Conservation (phyloP, 805 yeast species). For the Kuraishia hungarica region DNA sequence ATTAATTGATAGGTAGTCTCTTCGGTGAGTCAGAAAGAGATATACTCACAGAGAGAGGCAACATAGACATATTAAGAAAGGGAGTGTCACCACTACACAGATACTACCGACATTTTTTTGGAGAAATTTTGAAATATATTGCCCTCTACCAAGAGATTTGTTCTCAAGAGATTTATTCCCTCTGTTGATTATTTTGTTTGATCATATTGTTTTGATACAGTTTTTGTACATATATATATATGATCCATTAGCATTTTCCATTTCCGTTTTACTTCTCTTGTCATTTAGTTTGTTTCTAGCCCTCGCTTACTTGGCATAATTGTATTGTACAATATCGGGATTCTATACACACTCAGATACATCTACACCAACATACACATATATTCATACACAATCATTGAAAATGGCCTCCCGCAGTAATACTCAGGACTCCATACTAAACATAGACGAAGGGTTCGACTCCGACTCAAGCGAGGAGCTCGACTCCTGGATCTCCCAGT, state of each 20-base stretch:
- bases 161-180: too few species aligned
- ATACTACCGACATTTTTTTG: too few species aligned
- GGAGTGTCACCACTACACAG: too few species aligned
- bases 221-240: not conserved
- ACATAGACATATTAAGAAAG: too few species aligned
- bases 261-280: not conserved
- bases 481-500: conserved; percentile 78
- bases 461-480: conserved; percentile 35
- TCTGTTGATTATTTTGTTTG: too few species aligned
- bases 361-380: not conserved
- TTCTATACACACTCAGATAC: not conserved
- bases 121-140: too few species aligned
- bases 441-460: conserved; percentile 8
- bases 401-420: not conserved
- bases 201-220: not conserved
- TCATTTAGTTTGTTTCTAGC: too few species aligned
- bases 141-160: too few species aligned
- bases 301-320: not conserved
- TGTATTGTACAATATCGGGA: not conserved
- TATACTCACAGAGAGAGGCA: too few species aligned
- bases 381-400: not conserved
- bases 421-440: not conserved
- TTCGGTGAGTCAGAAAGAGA: too few species aligned
- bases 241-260: not conserved
- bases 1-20: too few species aligned